Evolutionary conservation across 805 yeast species (phyloP).

Genomic region (Barnettozyma botsteinii): DNA sequence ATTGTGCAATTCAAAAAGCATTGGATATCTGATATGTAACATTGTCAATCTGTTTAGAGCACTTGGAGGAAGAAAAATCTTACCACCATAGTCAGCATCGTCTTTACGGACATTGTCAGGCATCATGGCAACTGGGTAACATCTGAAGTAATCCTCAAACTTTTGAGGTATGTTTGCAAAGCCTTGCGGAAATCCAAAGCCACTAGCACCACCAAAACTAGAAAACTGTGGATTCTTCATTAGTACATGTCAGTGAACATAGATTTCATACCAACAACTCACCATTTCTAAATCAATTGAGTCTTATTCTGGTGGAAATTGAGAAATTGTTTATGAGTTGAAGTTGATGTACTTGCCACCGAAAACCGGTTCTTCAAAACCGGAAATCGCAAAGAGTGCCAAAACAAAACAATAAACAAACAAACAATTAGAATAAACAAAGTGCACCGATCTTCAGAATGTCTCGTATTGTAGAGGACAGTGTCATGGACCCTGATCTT

Average conservation of each 20-base stretch:
- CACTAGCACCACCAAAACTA: constrained; percentile 29
- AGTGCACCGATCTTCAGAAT: no score
- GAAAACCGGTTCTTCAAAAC: no score
- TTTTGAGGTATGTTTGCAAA: constrained; percentile 32
- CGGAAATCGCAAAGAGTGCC: no score
- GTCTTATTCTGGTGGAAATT: no score
- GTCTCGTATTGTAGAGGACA: no score
- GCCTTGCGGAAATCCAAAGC: constrained; percentile 16
- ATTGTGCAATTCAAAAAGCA: constrained; percentile 78
- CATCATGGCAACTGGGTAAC: constrained; percentile 91
- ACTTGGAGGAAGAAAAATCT: constrained; percentile 89
- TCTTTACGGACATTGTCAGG: constrained; percentile 59
- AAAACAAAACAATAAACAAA: no score
- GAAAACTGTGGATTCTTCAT: constrained; percentile 34
- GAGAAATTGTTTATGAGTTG: no score
- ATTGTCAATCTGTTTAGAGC: constrained; percentile 84
- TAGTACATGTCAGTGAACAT: neutral
- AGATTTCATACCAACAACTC: neutral
- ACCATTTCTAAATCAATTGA: constrained; percentile 1
- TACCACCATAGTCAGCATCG: constrained; percentile 89
- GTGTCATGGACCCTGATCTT: constrained; percentile 5
- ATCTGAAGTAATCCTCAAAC: constrained; percentile 85
- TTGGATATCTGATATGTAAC: constrained; percentile 91
- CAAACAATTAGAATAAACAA: no score
- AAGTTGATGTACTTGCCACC: no score